phyloP scores from a whole-genome alignment of 1,284 basidiomycete species.

The Cutaneotrichosporon cutaneum region DNA sequence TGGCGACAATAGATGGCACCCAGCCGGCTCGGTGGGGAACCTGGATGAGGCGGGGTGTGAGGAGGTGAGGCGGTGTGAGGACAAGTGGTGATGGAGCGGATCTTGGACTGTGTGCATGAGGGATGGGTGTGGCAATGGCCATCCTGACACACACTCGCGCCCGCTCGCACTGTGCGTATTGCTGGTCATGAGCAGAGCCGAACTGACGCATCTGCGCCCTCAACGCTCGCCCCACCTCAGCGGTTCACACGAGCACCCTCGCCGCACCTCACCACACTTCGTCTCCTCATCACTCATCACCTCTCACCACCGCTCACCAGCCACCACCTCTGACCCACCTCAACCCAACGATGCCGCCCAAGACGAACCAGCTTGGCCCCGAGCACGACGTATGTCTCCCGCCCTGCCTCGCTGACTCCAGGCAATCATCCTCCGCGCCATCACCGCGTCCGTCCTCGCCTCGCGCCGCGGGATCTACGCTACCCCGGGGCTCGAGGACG shows the following conservation, averaged over 20 bases:
- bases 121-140: too few species aligned
- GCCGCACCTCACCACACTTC: not conserved
- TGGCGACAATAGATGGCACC: too few species aligned
- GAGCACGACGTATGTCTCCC: slow-evolving; percentile 6
- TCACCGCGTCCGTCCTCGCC: slow-evolving; percentile 14
- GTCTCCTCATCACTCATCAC: not conserved
- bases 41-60: too few species aligned
- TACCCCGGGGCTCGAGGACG: slow-evolving; percentile 21
- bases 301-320: not conserved
- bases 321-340: not conserved
- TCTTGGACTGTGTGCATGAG: too few species aligned
- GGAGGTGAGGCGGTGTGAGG: too few species aligned
- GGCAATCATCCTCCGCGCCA: slow-evolving; percentile 13
- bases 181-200: too few species aligned
- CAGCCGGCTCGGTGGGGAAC: too few species aligned
- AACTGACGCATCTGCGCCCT: not conserved
- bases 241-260: too few species aligned
- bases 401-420: slow-evolving; percentile 4
- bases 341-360: not conserved
- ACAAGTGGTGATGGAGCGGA: too few species aligned
- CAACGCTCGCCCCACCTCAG: not conserved
- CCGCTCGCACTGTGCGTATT: too few species aligned
- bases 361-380: not conserved
- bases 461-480: slow-evolving; percentile 22
- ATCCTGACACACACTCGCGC: too few species aligned